Percentiles rank a stretch among this genome's conserved stretches.
Conservation (phyloP, 768 basidiomycete species). For the Pleurotus tuber-regium region DNA sequence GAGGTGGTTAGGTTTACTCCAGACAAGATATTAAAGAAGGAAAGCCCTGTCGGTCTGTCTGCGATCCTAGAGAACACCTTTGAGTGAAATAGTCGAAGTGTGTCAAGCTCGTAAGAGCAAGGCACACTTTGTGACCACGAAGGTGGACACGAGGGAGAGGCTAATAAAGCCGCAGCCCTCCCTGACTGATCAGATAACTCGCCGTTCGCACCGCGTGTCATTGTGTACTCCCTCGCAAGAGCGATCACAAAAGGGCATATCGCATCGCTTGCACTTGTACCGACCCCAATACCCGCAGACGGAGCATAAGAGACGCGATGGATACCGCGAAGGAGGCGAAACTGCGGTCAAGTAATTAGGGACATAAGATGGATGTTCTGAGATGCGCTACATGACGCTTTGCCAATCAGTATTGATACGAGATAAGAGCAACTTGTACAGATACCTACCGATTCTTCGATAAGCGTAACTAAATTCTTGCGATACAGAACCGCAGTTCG, state of each 20-base stretch:
- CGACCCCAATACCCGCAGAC: slow-evolving; percentile 84
- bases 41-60: no score
- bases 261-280: slow-evolving; percentile 78
- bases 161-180: no score
- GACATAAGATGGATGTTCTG: slow-evolving; percentile 44
- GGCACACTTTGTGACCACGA: no score
- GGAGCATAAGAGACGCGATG: slow-evolving; percentile 74
- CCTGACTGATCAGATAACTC: slow-evolving; percentile 48
- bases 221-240: slow-evolving; percentile 72
- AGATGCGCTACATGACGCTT: slow-evolving; percentile 47
- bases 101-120: no score
- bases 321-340: slow-evolving; percentile 56
- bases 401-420: slow-evolving; percentile 4
- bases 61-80: no score
- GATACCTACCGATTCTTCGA: slow-evolving; percentile 78
- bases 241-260: slow-evolving; percentile 71
- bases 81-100: no score
- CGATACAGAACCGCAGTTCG: slow-evolving; percentile 79
- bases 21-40: no score
- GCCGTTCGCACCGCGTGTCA: slow-evolving; percentile 79
- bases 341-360: slow-evolving; percentile 74
- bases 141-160: no score
- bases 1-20: no score
- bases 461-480: slow-evolving; percentile 68
- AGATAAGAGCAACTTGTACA: no score